Conservation (phyloP, 495 filamentous ascomycete species). For the Aspergillus funiculosus region DNA sequence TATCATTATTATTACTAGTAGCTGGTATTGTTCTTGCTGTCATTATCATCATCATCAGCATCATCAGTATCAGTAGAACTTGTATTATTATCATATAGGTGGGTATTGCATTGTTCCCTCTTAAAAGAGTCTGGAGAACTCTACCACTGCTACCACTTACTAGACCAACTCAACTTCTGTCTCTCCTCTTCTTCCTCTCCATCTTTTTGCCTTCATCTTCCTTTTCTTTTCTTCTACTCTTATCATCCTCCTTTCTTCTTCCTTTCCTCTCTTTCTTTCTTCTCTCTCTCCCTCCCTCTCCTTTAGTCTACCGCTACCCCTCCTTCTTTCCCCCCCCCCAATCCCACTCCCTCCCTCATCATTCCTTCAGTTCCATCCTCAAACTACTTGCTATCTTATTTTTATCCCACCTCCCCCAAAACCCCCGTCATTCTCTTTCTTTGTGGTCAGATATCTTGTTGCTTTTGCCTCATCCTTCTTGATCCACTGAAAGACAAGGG, state of each 20-base stretch:
- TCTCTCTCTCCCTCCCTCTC: conserved; percentile 29
- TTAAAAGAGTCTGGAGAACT: no score
- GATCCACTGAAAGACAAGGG: conserved; percentile 7
- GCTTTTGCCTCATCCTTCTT: conserved; percentile 11
- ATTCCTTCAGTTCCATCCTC: conserved; percentile 37
- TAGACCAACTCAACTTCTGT: conserved; percentile 22
- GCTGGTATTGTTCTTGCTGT: conserved; percentile 4
- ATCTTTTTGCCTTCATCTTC: conserved; percentile 29
- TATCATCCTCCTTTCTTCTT: conserved; percentile 19
- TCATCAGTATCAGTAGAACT: not conserved
- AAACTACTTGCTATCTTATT: conserved; percentile 25
- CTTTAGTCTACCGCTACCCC: conserved; percentile 16
- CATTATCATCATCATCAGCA: not conserved
- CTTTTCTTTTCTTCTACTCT: conserved; percentile 17
- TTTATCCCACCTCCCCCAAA: conserved; percentile 29
- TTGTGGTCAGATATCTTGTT: conserved; percentile 26
- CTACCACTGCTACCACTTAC: not conserved
- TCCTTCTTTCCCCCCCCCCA: conserved; percentile 31
- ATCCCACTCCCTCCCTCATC: conserved; percentile 32
- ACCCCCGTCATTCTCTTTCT: conserved; percentile 41
- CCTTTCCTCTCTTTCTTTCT: conserved; percentile 31
- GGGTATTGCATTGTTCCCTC: no score
- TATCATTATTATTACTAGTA: conserved; percentile 2
- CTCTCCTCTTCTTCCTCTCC: conserved; percentile 29
- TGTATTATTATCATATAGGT: no score